phyloP scores from a whole-genome alignment of 1,284 basidiomycete species.

The Flammula alnicola region DNA sequence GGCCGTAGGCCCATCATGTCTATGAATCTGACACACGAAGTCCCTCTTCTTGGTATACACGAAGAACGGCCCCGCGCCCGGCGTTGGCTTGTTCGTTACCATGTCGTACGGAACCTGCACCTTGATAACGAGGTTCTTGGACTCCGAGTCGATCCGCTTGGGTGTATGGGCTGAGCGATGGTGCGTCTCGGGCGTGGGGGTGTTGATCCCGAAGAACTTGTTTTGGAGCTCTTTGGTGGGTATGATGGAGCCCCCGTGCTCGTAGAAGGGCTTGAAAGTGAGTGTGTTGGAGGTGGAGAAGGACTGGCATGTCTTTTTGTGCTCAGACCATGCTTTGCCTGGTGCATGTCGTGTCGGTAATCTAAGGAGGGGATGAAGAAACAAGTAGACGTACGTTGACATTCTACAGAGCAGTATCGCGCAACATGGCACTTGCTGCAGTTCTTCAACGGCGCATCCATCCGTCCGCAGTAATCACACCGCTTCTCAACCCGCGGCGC shows the following conservation, averaged over 20 bases:
- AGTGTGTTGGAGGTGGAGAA: slow-evolving; percentile 48
- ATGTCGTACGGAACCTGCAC: slow-evolving; percentile 47
- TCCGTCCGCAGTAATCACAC: slow-evolving; percentile 43
- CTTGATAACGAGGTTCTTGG: slow-evolving; percentile 56
- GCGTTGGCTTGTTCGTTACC: too few species aligned
- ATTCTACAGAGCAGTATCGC: slow-evolving; percentile 55
- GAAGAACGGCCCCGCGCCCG: too few species aligned
- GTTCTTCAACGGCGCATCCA: slow-evolving; percentile 39
- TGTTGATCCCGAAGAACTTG: slow-evolving; percentile 35
- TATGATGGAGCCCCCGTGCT: too few species aligned
- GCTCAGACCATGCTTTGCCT: slow-evolving; percentile 52
- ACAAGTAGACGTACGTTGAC: slow-evolving; percentile 50
- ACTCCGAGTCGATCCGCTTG: slow-evolving; percentile 21
- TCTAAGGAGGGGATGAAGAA: not conserved
- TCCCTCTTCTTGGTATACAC: slow-evolving; percentile 58
- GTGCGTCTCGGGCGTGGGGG: slow-evolving; percentile 27
- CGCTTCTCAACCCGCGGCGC: slow-evolving; percentile 45
- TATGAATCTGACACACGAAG: slow-evolving; percentile 46
- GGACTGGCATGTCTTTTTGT: slow-evolving; percentile 51
- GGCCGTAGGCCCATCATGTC: slow-evolving; percentile 35
- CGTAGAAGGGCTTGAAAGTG: slow-evolving; percentile 50
- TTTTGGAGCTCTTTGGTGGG: too few species aligned
- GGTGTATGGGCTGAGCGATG: slow-evolving; percentile 33
- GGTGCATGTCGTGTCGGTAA: not conserved
- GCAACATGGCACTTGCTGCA: slow-evolving; percentile 49